Conservation (phyloP, 2,329 filamentous ascomycete species). For the Aspergillus sp. region DNA sequence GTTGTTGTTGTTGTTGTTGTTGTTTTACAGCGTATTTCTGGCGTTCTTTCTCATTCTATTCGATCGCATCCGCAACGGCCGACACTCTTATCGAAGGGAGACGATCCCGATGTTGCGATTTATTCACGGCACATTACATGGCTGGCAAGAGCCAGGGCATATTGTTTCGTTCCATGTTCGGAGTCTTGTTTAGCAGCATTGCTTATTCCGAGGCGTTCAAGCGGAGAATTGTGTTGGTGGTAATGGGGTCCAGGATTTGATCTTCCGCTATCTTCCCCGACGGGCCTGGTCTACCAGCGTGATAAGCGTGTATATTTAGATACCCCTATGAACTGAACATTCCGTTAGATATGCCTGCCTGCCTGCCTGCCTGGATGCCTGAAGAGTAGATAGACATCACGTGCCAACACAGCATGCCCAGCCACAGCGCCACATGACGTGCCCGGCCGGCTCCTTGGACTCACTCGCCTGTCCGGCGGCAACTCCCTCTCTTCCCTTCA, state of each 20-base stretch:
- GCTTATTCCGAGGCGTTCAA: too few species aligned
- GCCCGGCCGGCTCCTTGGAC: not conserved
- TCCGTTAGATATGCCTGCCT: slow-evolving; percentile 4
- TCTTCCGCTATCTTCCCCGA: not conserved
- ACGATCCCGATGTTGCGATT: too few species aligned
- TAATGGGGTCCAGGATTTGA: too few species aligned
- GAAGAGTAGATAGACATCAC: too few species aligned
- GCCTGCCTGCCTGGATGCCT: too few species aligned
- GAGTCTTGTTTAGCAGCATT: too few species aligned
- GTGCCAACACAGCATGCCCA: slow-evolving; percentile 1
- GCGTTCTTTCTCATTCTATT: not conserved
- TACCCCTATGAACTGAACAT: slow-evolving; percentile 17
- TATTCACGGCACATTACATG: too few species aligned
- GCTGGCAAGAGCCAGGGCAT: too few species aligned
- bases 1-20: not conserved
- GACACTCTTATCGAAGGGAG: too few species aligned
- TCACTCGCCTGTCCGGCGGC: not conserved
- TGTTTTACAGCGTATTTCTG: not conserved
- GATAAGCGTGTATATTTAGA: slow-evolving; percentile 23
- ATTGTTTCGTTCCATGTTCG: too few species aligned
- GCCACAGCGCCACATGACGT: slow-evolving; percentile 6
- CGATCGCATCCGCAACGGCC: too few species aligned
- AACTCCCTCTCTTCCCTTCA: not conserved
- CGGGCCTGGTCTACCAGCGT: not conserved
- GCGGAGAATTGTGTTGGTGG: too few species aligned